Base-by-base conservation (phyloP, 2,329 filamentous ascomycete species). In the Coniella lustricola region DNA sequence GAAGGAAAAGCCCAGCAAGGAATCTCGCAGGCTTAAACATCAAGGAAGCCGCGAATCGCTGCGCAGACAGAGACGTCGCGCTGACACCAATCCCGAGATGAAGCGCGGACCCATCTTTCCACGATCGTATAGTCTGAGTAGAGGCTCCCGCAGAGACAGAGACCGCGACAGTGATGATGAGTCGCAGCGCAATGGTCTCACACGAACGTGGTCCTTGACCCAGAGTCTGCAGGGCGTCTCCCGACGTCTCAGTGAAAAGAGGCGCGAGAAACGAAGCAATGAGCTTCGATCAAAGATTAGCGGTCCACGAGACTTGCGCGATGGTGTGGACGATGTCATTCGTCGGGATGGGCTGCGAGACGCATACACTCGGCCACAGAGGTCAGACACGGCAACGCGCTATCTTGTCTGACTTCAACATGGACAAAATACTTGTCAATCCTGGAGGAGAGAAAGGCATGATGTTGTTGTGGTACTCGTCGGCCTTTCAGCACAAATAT, bases 211-310 rank as follows among this genome's bases (percentile, higher is more conserved):
- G 51, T 53, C 51, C 21, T 18, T 53, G 21, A 50, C 51, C 13
- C 73, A 74, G 38, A 76, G 74, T 21, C 17, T 53, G 5, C 43
- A 49, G 29, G 48, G 31, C 17, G 62, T 84, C 3, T 72, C 75
- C 31, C 70, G 75, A 14, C 71, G 73, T 41, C 56, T 83, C 14
- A 81, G 76, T 57, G 81, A 84, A 57, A 72, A 71, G 54, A 69
- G 76, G 44, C 71, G 78, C 20, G 76, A 81, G 63, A 81, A 77
- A 64, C 68, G 81, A 44, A 75, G 72, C 18, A 70, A 76, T 50
- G 77, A 79, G 57, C 66, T 84, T 46, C 70, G 80, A 7, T 67
- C 74, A 54, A 82, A 73, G 62, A 84, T 84, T 38, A 81, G 78
- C 51, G 73, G 70, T 4, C 81, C 81, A 0, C 71, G 66, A 20